Evolutionary conservation across 495 filamentous ascomycete genomes (phyloP), one percentile per base, ranked within the genome.

Genomic region (Hapsidospora chrysogenum): DNA sequence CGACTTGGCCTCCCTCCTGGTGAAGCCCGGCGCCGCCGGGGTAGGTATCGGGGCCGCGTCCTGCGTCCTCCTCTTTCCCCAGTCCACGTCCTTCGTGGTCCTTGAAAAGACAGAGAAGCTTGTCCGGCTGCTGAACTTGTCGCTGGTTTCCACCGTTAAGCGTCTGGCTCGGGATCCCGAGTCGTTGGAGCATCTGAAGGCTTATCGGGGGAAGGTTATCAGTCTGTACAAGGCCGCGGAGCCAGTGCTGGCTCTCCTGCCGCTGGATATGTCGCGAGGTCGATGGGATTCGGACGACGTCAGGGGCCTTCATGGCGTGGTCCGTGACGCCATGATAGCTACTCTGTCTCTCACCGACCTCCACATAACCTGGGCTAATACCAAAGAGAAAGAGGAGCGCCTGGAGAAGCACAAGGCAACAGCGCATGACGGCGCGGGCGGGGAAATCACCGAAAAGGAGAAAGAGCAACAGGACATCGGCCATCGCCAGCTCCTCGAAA

Each of bases 61-160:
- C 18, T 33, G 31, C 31, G 11, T 33, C 3, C 14, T 33, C 10
- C 23, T 33, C 31, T 33, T 33, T 13, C 31, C 31, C 6, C 31
- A 33, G 31, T 33, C 31, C 5, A 33, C 31, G 6, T 33, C 31
- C 17, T 33, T 17, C 16, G 31, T 7, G 31, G 31, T 33, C 9
- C 17, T 33, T 6, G 18, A 21, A 7, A 33, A 33, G 15, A 33
- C 23, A 21, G 31, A 33, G 11, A 18, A 33, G 11, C 31, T 33
- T 21, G 11, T 22, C 8, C 31, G 31, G 11, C 20, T 33, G 31
- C 15, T 33, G n/a, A 21, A 33, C 15, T 14, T 13, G 9, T 21
- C 31, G 0, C 31, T 33, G 2, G 31, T 21, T 21, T 5, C 17
- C n/a, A 33, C 31, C 16, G n/a, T 9, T 18, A 33, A 13, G 11